These are phyloP conservation scores for Exophiala lecanii-corni DNA, from an alignment of 2,329 filamentous ascomycete genomes.

Conservation along the genomic window DNA sequence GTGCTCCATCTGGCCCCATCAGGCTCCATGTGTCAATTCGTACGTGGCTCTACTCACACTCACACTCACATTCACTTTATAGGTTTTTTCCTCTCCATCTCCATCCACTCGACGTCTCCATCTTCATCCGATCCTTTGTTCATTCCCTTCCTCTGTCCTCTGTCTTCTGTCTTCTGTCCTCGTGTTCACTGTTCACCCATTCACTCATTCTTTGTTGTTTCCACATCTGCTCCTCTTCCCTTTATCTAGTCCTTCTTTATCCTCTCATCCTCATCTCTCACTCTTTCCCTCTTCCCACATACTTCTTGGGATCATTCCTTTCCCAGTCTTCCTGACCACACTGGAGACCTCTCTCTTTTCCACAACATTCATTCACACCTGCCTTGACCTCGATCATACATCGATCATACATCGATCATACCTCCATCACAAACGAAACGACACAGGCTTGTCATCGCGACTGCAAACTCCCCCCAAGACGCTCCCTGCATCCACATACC, in stretches of 20 bases:
- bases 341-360: no score
- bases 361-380: no score
- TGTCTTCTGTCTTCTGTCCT: slow-evolving; percentile 6
- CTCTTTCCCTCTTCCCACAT: slow-evolving; percentile 7
- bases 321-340: neutral
- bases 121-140: no score
- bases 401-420: no score
- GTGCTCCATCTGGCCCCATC: neutral
- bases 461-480: slow-evolving; percentile 9
- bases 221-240: neutral
- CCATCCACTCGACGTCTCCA: no score
- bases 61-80: slow-evolving; percentile 2
- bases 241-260: slow-evolving; percentile 20
- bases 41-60: slow-evolving; percentile 1
- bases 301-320: neutral
- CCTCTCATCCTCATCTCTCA: slow-evolving; percentile 10
- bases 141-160: slow-evolving; percentile 12
- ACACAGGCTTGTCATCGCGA: slow-evolving; percentile 22
- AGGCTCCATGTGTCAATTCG: no score
- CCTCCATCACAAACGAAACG: no score
- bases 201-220: slow-evolving; percentile 11
- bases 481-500: slow-evolving; percentile 1
- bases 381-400: no score
- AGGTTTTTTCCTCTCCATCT: slow-evolving; percentile 7
- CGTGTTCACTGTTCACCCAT: no score